Conservation (phyloP, 1,284 basidiomycete species). For the Vanrija sp. region DNA sequence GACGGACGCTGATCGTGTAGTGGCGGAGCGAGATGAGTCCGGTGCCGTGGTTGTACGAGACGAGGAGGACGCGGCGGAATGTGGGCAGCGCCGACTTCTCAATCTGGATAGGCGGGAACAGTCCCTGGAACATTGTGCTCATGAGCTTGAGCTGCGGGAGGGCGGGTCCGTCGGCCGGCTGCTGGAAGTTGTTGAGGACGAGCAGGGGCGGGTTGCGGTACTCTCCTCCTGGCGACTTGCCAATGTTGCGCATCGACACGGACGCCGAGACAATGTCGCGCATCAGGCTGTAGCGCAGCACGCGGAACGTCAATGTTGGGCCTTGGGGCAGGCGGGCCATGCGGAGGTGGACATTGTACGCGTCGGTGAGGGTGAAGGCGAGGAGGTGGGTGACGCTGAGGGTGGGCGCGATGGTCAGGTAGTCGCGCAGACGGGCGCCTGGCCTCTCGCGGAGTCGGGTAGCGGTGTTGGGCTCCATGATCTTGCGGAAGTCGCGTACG, state of each 20-base stretch:
- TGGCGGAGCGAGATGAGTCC: conserved; percentile 91
- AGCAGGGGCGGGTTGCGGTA: conserved; percentile 50
- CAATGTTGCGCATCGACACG: conserved; percentile 39
- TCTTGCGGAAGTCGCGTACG: conserved; percentile 84
- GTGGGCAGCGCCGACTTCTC: conserved; percentile 76
- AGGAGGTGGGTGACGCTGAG: conserved; percentile 90
- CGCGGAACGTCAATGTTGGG: conserved; percentile 87
- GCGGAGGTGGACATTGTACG: conserved; percentile 73
- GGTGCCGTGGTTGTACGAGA: conserved; percentile 83
- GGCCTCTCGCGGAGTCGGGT: conserved; percentile 82
- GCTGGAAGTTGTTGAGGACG: conserved; percentile 53
- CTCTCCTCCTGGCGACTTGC: conserved; percentile 45
- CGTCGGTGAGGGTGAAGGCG: conserved; percentile 80
- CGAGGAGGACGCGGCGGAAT: conserved; percentile 82
- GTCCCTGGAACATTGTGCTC: conserved; percentile 54
- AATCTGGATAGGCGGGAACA: conserved; percentile 55
- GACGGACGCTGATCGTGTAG: conserved; percentile 91
- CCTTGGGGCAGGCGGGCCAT: conserved; percentile 86
- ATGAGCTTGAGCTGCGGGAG: conserved; percentile 52
- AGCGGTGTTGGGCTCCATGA: conserved; percentile 98
- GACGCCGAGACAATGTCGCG: conserved; percentile 37
- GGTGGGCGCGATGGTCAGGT: conserved; percentile 84
- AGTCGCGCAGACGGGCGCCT: conserved; percentile 91
- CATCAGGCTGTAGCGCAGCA: conserved; percentile 87
- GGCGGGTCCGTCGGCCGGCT: conserved; percentile 46